Evolutionary conservation across 257 asterid species (phyloP).

Genomic region (Haberlea rhodopensis): DNA sequence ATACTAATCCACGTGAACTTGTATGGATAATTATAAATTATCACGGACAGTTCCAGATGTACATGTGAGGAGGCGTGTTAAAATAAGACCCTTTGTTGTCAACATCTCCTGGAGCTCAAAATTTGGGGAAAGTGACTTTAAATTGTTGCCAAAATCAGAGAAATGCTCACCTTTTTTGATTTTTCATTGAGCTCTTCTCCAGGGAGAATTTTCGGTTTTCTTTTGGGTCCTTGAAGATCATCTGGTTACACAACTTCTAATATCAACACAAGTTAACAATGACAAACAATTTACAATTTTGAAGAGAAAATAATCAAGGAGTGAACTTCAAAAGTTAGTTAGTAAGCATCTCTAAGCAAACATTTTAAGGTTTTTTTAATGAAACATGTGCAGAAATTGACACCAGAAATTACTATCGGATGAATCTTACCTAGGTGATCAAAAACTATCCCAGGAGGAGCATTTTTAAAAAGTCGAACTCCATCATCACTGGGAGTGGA

Average conservation of each 20-base stretch:
- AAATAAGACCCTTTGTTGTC: background rate
- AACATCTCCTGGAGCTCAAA: background rate
- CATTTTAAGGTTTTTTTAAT: background rate
- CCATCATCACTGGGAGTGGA: constrained; percentile 47
- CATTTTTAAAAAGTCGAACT: constrained; percentile 67
- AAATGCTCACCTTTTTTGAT: constrained; percentile 50
- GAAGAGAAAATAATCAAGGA: background rate
- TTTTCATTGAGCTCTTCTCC: constrained; percentile 63
- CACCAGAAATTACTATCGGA: background rate
- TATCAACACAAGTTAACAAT: background rate
- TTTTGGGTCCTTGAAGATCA: constrained; percentile 55
- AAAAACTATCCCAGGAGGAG: constrained; percentile 72
- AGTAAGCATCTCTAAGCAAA: constrained; percentile 3
- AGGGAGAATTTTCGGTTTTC: constrained; percentile 67
- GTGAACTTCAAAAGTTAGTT: background rate
- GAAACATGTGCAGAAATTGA: constrained; percentile 7
- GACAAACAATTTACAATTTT: background rate
- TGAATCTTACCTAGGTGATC: constrained; percentile 46
- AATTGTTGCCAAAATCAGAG: background rate
- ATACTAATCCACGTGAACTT: background rate
- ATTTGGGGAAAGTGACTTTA: background rate
- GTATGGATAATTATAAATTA: background rate
- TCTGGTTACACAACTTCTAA: constrained; percentile 32
- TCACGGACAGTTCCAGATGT: background rate
- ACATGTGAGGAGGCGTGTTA: background rate